phyloP scores from a whole-genome alignment of 352 stramenopile species.

The Pythium rishiriense region DNA sequence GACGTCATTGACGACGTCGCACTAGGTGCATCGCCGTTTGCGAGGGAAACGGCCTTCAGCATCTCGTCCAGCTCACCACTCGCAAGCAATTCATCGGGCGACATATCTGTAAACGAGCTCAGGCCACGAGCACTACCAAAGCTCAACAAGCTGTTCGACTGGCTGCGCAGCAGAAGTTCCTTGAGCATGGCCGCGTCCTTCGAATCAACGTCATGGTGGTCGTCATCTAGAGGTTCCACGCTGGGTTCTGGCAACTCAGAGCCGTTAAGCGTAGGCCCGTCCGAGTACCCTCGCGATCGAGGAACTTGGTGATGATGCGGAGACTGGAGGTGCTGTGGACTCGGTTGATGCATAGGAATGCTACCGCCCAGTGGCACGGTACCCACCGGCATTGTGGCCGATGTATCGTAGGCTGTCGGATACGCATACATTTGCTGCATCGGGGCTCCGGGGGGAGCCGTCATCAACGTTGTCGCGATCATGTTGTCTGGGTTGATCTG shows the following conservation, averaged over 20 bases:
- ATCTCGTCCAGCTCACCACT: slow-evolving; percentile 84
- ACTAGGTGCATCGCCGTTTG: slow-evolving; percentile 30
- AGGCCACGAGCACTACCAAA: slow-evolving; percentile 55
- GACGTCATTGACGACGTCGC: slow-evolving; percentile 23
- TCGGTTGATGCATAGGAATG: slow-evolving; percentile 20
- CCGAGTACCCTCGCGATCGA: background rate
- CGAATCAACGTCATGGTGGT: slow-evolving; percentile 55
- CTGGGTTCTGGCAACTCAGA: slow-evolving; percentile 60
- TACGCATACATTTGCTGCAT: slow-evolving; percentile 30
- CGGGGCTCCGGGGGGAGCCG: slow-evolving; percentile 1
- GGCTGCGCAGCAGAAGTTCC: slow-evolving; percentile 64
- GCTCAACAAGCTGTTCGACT: slow-evolving; percentile 69
- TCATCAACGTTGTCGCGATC: slow-evolving; percentile 47
- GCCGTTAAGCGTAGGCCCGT: background rate
- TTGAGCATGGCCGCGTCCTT: slow-evolving; percentile 72
- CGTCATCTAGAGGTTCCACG: slow-evolving; percentile 57
- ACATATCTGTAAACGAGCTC: slow-evolving; percentile 72
- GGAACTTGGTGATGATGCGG: slow-evolving; percentile 7
- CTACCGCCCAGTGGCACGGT: slow-evolving; percentile 17
- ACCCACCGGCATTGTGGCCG: slow-evolving; percentile 17
- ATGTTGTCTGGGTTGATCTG: slow-evolving; percentile 54
- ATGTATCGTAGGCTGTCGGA: slow-evolving; percentile 17
- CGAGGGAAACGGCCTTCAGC: slow-evolving; percentile 69
- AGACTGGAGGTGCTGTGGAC: slow-evolving; percentile 7
- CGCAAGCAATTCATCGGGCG: slow-evolving; percentile 68